These are phyloP conservation scores for Taphrina wiesneri DNA, from an alignment of 1,139 yeast species.

Conservation along the genomic window DNA sequence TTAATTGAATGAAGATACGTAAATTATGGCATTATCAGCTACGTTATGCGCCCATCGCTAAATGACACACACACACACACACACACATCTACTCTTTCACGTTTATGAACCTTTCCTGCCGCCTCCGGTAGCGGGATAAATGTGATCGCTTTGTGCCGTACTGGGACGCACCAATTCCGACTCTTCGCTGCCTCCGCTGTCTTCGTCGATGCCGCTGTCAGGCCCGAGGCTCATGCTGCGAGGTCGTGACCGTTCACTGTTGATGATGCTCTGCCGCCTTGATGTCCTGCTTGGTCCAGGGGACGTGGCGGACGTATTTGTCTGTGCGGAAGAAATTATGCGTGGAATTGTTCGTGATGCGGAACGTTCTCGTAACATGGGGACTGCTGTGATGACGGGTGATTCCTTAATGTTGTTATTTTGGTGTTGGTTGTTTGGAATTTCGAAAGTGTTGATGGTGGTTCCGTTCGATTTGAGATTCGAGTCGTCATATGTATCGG, in stretches of 20 bases:
- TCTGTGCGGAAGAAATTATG: background rate
- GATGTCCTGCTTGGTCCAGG: background rate
- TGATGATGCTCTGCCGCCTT: constrained; percentile 20
- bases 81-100: background rate
- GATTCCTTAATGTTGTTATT: background rate
- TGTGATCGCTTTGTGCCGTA: constrained; percentile 8
- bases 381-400: background rate
- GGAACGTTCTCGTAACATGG: constrained; percentile 6
- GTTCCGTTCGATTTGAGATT: background rate
- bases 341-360: constrained; percentile 8
- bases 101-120: background rate
- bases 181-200: constrained; percentile 21
- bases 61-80: background rate
- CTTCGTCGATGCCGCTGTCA: constrained; percentile 21
- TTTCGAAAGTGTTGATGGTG: background rate
- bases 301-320: constrained; percentile 11
- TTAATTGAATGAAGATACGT: background rate
- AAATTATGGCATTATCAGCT: background rate
- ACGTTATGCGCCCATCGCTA: background rate
- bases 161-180: constrained; percentile 5
- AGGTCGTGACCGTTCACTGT: constrained; percentile 7
- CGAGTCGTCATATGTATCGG: background rate
- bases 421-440: background rate
- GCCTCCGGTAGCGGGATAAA: background rate
- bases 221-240: constrained; percentile 18